Base-by-base conservation (phyloP, 805 yeast genomes). In the Lipomyces anomalus region DNA sequence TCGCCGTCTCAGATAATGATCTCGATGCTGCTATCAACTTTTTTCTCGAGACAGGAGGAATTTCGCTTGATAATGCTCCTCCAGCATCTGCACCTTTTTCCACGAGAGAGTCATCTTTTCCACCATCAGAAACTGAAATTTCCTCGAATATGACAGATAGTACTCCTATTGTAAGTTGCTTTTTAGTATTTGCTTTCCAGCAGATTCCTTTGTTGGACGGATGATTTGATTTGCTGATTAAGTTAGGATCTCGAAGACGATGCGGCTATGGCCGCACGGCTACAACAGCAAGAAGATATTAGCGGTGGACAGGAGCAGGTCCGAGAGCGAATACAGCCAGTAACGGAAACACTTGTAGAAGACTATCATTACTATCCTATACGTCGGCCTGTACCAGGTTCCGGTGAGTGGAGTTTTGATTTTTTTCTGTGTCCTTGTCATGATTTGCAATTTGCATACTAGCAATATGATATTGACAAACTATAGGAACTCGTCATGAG, bases 1-100 rank as follows among this genome's bases (percentile, higher is more conserved):
- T 92, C 18, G 88, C 82, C 22, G 79, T 90, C 68, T 74, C 90
- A 3, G 88, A 82, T 40, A 78, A 79, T 38, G 78, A 86, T 61
- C 61, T 90, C 28, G 95, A 89, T 46, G 75, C 79, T 18, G 97
- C 98, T 0, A 84, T 92, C 5, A 78, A 87, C 11, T 68, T 92
- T 36, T 92, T 68, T 64, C 81, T 84, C 66, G 97, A 92, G 55
- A 45, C 63, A 38, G 70, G 68, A 16, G 74, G 72, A 35, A 67
- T 61, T 13, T 45, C 65, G 6, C 50, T 59, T 17, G 53, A 44
- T 35, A 43, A 40, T 4, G 46, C 43, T 5, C 23, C 47, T 30
- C 7, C 41, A 5, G 13, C 30, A n/a, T 6, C 50, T 2, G 28
- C 17, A 4, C 13, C 49, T 6, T n/a, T n/a, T n/a, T n/a, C n/a